Evolutionary conservation across 495 filamentous ascomycete genomes (phyloP), one percentile per base, ranked within the genome.

Genomic region (Cladorrhinum samala): DNA sequence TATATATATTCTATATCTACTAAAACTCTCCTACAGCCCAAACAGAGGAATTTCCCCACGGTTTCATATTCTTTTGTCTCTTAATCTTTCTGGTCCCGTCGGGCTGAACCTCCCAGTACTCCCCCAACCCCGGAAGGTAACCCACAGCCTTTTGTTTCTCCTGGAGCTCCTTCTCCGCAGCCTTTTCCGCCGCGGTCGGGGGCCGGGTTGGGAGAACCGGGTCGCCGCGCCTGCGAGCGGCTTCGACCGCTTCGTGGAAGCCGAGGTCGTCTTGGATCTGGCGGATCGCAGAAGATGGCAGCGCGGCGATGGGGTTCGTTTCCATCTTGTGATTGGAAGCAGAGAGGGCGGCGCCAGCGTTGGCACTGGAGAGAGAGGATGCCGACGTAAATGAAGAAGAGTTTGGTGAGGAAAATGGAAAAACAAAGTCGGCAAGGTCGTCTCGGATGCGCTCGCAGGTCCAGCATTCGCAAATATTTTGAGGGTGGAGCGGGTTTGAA

Each of bases 371-470:
- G 27, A 49, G 8, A 9, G 16, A 23, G 16, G n/a, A 24, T 19
- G 9, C 17, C 39, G n/a, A 14, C n/a, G 11, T 5, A 41, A 14
- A 18, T 41, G 39, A 41, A n/a, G 39, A 41, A 9, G 20, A 46
- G 5, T 30, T 13, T 13, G 16, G 11, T 11, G 5, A 33, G 27
- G 27, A 11, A 33, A 5, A 33, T n/a, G 11, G 27, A 33, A 11
- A 33, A 33, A 11, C 25, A 36, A 33, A 49, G 30, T 19, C 16
- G 9, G 46, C 20, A 23, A 49, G 30, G 9, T 49, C 46, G 46
- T 49, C 46, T 19, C 46, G 46, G 11, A 49, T 49, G 46, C 46
- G 46, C 25, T 49, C 46, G 46, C 46, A 49, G 5, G 46, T 49
- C 46, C 46, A 49, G 25, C 46, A 49, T 13, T 14, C 19, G 46